phyloP scores from a whole-genome alignment of 495 filamentous ascomycete species.

The Neurospora sp. region DNA sequence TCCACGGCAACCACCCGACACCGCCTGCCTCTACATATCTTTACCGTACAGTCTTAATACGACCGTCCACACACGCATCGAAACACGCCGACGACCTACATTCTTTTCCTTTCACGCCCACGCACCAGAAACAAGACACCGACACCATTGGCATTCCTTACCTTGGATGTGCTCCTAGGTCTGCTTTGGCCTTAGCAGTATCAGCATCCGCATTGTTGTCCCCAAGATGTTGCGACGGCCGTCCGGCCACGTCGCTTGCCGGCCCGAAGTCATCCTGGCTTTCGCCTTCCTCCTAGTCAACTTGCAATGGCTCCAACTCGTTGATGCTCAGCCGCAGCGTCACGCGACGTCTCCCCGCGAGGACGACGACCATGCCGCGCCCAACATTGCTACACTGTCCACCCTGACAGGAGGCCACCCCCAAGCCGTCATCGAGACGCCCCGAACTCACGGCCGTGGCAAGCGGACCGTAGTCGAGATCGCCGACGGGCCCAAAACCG shows the following conservation, averaged over 20 bases:
- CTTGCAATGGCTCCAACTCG: slow-evolving; percentile 40
- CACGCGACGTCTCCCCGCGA: slow-evolving; percentile 21
- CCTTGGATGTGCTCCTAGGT: not conserved
- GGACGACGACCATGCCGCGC: slow-evolving; percentile 18
- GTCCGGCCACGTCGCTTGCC: slow-evolving; percentile 39
- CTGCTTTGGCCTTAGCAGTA: not conserved
- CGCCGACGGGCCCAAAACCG: slow-evolving; percentile 2
- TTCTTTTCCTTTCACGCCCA: not conserved
- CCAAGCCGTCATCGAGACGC: slow-evolving; percentile 16
- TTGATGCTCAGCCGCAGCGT: slow-evolving; percentile 51
- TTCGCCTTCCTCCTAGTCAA: slow-evolving; percentile 41
- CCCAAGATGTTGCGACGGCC: slow-evolving; percentile 48
- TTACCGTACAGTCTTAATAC: not conserved
- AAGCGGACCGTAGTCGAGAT: slow-evolving; percentile 13
- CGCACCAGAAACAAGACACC: not conserved
- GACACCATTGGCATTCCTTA: not conserved
- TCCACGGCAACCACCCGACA: not conserved
- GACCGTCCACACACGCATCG: not conserved
- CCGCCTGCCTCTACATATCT: not conserved
- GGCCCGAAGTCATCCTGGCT: slow-evolving; percentile 37
- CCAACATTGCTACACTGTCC: slow-evolving; percentile 10
- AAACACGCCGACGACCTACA: not conserved
- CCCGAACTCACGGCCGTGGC: slow-evolving; percentile 12
- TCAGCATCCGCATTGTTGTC: slow-evolving; percentile 30
- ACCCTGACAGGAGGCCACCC: slow-evolving; percentile 11